These are phyloP conservation scores for Entamoeba moshkovskii DNA, from an alignment of 208 protist genomes.

Conservation along the genomic window DNA sequence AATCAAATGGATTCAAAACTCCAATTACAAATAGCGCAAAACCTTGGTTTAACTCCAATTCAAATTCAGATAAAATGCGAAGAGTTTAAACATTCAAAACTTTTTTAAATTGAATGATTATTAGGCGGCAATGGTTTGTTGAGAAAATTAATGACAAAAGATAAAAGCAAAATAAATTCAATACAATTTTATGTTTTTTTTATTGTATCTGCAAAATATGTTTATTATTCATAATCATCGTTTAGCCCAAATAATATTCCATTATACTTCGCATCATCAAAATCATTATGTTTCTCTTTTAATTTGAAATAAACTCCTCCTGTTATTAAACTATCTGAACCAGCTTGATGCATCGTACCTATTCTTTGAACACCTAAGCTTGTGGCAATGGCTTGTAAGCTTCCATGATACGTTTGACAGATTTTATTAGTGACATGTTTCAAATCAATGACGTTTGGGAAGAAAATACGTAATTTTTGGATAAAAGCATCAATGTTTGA, in stretches of 20 bases:
- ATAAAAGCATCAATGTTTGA: not conserved
- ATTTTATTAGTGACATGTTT: constrained; percentile 8
- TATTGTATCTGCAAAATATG: too few species aligned
- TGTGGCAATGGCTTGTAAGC: not conserved
- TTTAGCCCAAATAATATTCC: not conserved
- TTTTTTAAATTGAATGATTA: too few species aligned
- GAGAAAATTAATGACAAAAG: too few species aligned
- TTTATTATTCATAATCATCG: too few species aligned
- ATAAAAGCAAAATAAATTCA: too few species aligned
- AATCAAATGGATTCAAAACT: too few species aligned
- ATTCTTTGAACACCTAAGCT: not conserved
- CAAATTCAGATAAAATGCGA: too few species aligned
- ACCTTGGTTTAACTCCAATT: too few species aligned
- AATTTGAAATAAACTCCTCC: constrained; percentile 4
- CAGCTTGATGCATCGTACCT: constrained; percentile 5
- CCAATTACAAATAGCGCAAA: too few species aligned
- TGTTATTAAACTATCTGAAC: constrained; percentile 17
- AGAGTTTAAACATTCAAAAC: too few species aligned
- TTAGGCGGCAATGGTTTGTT: too few species aligned
- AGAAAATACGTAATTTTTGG: not conserved
- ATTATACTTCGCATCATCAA: not conserved
- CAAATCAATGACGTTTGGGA: constrained; percentile 22
- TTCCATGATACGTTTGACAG: not conserved
- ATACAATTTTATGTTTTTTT: too few species aligned
- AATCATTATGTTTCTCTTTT: not conserved